Conservation (phyloP, 106 monocot genomes). For the Dendrobium chrysotoxum region DNA sequence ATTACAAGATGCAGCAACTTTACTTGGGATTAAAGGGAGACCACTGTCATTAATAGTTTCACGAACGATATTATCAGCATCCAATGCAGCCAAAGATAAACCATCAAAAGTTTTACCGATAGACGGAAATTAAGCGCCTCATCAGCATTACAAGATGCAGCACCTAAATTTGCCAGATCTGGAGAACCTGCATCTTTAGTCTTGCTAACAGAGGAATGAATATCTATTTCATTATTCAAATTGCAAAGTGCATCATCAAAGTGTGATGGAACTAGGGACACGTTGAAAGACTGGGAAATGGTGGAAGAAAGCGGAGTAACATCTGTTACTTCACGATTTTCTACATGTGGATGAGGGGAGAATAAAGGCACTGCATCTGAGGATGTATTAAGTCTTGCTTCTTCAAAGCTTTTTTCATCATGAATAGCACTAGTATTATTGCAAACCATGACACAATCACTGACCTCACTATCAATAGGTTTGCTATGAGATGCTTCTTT, state of each 20-base stretch:
- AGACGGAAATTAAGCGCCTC: slow-evolving; percentile 9
- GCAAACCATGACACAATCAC: slow-evolving; percentile 5
- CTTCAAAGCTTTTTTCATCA: slow-evolving; percentile 13
- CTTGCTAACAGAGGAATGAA: not conserved
- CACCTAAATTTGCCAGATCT: slow-evolving; percentile 4
- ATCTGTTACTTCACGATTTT: not conserved
- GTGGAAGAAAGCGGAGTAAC: not conserved
- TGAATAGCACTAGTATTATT: not conserved
- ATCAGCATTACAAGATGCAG: slow-evolving; percentile 3
- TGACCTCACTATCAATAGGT: slow-evolving; percentile 7
- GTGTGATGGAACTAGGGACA: not conserved
- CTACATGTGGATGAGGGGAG: not conserved
- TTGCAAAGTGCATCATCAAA: too few species aligned
- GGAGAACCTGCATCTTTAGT: not conserved
- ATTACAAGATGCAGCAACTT: slow-evolving; percentile 9
- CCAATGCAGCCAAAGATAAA: slow-evolving; percentile 7
- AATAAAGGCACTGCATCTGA: slow-evolving; percentile 8
- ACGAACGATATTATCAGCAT: slow-evolving; percentile 10
- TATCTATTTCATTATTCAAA: not conserved
- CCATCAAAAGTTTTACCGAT: not conserved
- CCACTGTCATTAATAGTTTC: slow-evolving; percentile 4
- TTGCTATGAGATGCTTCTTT: slow-evolving; percentile 5
- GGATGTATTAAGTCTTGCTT: slow-evolving; percentile 9
- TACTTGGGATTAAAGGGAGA: not conserved
- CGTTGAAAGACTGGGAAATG: not conserved